Conservation (phyloP, 1,284 basidiomycete species). For the Neotropicomus parvogracilis region DNA sequence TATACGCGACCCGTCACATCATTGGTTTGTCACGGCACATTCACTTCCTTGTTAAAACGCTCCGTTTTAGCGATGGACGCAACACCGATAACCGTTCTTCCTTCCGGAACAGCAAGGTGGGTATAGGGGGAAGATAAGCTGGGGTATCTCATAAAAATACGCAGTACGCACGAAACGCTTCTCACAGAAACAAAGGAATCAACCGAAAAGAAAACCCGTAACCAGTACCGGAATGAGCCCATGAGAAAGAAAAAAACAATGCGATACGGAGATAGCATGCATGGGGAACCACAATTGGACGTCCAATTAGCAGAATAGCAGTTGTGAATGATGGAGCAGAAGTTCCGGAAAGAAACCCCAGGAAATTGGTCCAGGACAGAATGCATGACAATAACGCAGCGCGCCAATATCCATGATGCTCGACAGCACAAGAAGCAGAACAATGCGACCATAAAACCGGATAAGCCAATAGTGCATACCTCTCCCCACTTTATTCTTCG, state of each 20-base stretch:
- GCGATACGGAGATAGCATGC: slow-evolving; percentile 12
- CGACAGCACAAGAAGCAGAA: slow-evolving; percentile 9
- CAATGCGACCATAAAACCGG: slow-evolving; percentile 4
- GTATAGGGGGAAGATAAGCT: slow-evolving; percentile 9
- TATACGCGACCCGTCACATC: slow-evolving; percentile 25
- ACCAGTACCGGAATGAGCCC: slow-evolving; percentile 18
- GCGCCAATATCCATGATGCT: no score
- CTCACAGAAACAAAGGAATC: slow-evolving; percentile 1
- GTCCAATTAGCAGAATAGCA: slow-evolving; percentile 18
- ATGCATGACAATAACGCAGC: background rate
- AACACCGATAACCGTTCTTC: background rate
- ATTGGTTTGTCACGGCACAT: background rate
- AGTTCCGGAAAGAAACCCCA: slow-evolving; percentile 6
- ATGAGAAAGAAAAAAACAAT: slow-evolving; percentile 5
- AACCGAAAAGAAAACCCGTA: slow-evolving; percentile 17
- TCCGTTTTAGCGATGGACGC: no score
- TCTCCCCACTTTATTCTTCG: slow-evolving; percentile 46
- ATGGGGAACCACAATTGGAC: background rate
- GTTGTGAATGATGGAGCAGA: slow-evolving; percentile 15
- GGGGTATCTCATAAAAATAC: slow-evolving; percentile 27
- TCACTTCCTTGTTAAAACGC: no score
- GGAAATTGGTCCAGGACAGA: slow-evolving; percentile 2
- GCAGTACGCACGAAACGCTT: slow-evolving; percentile 1
- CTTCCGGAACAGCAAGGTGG: background rate
- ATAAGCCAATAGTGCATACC: slow-evolving; percentile 4